Percentiles rank a stretch among this genome's conserved stretches.
These are phyloP conservation scores for Leccinum boreale DNA, from an alignment of 768 basidiomycete genomes.

Conservation along the genomic window DNA sequence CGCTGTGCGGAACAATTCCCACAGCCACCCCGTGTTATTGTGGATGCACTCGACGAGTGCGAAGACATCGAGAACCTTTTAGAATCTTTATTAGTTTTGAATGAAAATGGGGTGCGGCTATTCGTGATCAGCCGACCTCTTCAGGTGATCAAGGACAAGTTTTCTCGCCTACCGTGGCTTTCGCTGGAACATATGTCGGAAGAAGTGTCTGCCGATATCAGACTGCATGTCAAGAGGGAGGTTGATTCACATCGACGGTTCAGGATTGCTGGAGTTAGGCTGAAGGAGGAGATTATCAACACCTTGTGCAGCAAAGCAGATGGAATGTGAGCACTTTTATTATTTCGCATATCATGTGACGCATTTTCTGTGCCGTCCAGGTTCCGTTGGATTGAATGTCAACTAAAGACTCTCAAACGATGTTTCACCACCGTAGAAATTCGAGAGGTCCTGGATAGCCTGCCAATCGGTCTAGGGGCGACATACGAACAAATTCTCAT, in stretches of 20 bases:
- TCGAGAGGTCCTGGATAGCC: background rate
- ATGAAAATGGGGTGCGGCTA: background rate
- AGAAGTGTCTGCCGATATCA: constrained; percentile 1
- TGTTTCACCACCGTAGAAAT: background rate
- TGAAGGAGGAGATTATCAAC: constrained; percentile 4
- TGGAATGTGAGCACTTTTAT: constrained; percentile 7
- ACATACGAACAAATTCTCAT: background rate
- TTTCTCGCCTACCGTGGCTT: background rate
- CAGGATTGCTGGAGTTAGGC: background rate
- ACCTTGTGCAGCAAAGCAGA: constrained; percentile 1
- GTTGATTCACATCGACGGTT: constrained; percentile 7
- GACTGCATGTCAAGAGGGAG: constrained; percentile 1
- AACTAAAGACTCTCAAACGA: background rate
- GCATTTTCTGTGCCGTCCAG: background rate
- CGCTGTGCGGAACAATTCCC: background rate
- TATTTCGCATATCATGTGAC: background rate
- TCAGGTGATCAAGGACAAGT: constrained; percentile 7
- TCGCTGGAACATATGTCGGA: constrained; percentile 3
- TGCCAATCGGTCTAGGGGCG: background rate
- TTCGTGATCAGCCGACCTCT: constrained; percentile 3
- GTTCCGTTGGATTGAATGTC: background rate
- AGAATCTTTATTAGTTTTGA: background rate
- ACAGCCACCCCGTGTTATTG: constrained; percentile 1
- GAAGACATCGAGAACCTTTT: constrained; percentile 4
- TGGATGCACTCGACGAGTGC: constrained; percentile 21